Base-by-base conservation (phyloP, 352 stramenopile genomes). In the Phytopythium vexans region DNA sequence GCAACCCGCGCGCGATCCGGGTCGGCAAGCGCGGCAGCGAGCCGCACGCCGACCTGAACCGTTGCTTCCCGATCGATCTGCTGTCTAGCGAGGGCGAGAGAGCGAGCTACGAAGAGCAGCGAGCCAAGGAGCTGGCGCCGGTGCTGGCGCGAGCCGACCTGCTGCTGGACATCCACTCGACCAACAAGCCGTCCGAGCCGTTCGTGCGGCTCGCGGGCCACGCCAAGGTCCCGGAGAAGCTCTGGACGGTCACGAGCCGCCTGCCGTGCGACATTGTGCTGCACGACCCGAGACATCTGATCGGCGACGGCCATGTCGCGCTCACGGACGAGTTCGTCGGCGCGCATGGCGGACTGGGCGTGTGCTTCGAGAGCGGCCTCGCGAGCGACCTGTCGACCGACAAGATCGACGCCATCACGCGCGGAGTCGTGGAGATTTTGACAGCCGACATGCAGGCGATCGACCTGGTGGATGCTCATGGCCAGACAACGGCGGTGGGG, bases 281-380 rank as follows among this genome's bases (percentile, higher is more conserved):
- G 40, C 74, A 82, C n/a, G 82, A 92, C 62, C 74, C 75, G 8
- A 58, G 69, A 32, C 70, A 82, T 43, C 50, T 84, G 47, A 61
- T 90, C 33, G 82, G 72, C 0, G 74, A 79, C 41, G 82, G 79
- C 4, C 53, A 56, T 9, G 64, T 89, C 27, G 78, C 75, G 42
- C 65, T 89, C 37, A 89, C 79, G 36, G 82, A 92, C 50, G 82
- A 92, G 54, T 92, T 77, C 51, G 79, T 88, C 10, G 72, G 74
- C 33, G 62, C 62, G 6, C 47, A 78, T 42, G 82, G 82, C 41
- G 77, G 79, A n/a, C 56, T 86, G 33, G 79, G 75, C 6, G 47
- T 89, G 27, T 90, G 80, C 64, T 88, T 74, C 31, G 82, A 92
- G 56, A 89, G 77, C 52, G 78, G 82, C 0, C 14, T 87, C 8